Percentiles rank a stretch among this genome's conserved stretches.
These are phyloP conservation scores for Boletus rubescentipes DNA, from an alignment of 768 basidiomycete species.

Conservation along the genomic window DNA sequence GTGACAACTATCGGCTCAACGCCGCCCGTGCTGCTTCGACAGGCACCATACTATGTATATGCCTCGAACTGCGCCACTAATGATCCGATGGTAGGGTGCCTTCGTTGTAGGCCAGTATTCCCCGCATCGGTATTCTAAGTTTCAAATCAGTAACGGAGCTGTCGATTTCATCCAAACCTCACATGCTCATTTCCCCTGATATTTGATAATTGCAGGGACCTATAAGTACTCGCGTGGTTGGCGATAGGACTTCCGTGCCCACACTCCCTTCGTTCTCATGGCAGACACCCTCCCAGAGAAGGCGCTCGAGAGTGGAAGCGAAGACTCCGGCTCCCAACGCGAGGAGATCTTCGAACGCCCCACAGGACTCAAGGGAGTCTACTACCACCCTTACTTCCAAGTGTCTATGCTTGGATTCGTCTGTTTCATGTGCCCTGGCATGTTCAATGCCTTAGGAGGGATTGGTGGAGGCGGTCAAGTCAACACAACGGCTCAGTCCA, in stretches of 20 bases:
- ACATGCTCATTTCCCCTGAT: background rate
- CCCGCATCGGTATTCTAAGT: slow-evolving; percentile 1
- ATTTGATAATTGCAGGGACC: background rate
- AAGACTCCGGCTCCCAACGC: slow-evolving; percentile 28
- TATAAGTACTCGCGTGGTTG: slow-evolving; percentile 17
- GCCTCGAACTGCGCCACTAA: background rate
- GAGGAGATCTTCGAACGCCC: slow-evolving; percentile 45
- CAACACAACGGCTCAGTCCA: slow-evolving; percentile 62
- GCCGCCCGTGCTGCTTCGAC: too few species aligned
- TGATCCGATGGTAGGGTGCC: background rate
- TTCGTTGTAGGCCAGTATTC: background rate
- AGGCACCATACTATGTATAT: background rate
- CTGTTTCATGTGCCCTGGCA: slow-evolving; percentile 58
- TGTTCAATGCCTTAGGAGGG: slow-evolving; percentile 80
- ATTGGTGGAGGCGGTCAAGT: slow-evolving; percentile 79
- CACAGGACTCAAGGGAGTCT: slow-evolving; percentile 52
- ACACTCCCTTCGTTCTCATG: slow-evolving; percentile 7
- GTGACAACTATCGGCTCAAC: too few species aligned
- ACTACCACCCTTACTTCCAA: slow-evolving; percentile 48
- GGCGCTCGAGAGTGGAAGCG: slow-evolving; percentile 25
- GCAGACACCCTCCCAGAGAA: slow-evolving; percentile 21
- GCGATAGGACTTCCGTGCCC: background rate
- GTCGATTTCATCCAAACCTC: slow-evolving; percentile 17
- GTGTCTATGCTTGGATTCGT: slow-evolving; percentile 67
- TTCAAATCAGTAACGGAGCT: background rate